Conservation (phyloP, 345 rosid genomes). For the Syzygium jambos region DNA sequence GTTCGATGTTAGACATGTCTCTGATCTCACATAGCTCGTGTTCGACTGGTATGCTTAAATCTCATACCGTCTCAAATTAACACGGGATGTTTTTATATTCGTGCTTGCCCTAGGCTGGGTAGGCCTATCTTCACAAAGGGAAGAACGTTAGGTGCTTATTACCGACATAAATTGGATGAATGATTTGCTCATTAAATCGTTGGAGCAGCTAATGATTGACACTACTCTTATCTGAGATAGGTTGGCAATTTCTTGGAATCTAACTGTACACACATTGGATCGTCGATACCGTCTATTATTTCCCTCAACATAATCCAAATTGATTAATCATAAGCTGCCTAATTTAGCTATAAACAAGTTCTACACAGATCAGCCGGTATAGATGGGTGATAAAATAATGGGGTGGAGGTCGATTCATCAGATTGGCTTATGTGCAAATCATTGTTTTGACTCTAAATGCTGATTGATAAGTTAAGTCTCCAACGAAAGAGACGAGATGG, state of each 20-base stretch:
- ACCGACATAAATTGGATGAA: background rate
- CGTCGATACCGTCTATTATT: background rate
- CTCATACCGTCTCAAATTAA: background rate
- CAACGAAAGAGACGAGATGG: background rate
- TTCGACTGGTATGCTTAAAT: background rate
- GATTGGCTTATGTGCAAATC: background rate
- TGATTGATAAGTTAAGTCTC: background rate
- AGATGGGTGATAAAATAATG: background rate
- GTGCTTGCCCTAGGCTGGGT: background rate
- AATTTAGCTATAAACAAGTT: background rate
- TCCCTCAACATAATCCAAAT: background rate
- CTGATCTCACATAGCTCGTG: background rate
- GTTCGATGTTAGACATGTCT: background rate
- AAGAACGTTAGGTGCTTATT: background rate
- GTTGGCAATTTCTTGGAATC: background rate
- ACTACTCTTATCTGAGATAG: background rate
- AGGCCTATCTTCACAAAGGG: background rate
- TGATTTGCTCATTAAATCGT: background rate
- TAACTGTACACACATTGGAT: background rate
- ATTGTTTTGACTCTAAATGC: background rate
- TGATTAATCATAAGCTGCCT: background rate
- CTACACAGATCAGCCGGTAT: background rate
- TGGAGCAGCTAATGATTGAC: background rate
- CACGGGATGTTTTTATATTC: background rate
- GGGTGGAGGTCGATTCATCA: background rate